phyloP scores from a whole-genome alignment of 177 flowering plant genomes.

The Tripterygium wilfordii region DNA sequence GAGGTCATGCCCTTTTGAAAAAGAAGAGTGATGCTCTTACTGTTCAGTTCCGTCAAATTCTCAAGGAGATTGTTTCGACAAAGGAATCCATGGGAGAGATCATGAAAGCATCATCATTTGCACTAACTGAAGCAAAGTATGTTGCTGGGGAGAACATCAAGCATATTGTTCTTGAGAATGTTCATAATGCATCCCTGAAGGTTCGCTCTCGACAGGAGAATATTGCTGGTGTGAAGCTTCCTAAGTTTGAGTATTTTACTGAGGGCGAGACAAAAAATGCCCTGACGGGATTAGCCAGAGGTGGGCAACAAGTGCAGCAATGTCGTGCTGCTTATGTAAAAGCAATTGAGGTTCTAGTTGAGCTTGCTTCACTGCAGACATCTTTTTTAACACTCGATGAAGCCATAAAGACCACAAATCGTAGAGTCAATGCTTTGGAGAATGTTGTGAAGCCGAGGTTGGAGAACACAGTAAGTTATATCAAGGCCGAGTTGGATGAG shows the following conservation, averaged over 20 bases:
- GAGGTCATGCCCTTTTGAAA: constrained; percentile 55
- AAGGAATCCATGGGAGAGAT: constrained; percentile 50
- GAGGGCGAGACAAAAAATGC: constrained; percentile 48
- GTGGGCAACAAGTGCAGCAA: constrained; percentile 47
- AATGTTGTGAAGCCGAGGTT: constrained; percentile 48
- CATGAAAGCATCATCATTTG: constrained; percentile 44
- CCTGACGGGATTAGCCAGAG: constrained; percentile 48
- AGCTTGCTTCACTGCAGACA: constrained; percentile 56
- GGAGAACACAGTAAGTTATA: constrained; percentile 44
- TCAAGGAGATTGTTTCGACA: constrained; percentile 41
- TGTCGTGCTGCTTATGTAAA: constrained; percentile 45
- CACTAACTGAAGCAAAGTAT: constrained; percentile 45
- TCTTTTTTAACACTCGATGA: constrained; percentile 45
- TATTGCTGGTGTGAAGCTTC: constrained; percentile 52
- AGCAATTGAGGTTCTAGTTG: constrained; percentile 48
- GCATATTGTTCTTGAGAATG: constrained; percentile 47
- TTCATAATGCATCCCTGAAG: constrained; percentile 33
- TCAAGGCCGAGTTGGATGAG: constrained; percentile 47
- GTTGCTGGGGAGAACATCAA: constrained; percentile 51
- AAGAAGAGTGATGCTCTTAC: constrained; percentile 57
- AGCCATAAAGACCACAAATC: constrained; percentile 48
- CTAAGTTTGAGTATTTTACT: constrained; percentile 38
- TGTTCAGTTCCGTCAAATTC: constrained; percentile 42
- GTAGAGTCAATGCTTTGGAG: constrained; percentile 50
- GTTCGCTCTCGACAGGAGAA: constrained; percentile 43